These are phyloP conservation scores for Rhipidocladum racemiflorum DNA, from an alignment of 176 grass and related monocot genomes.

Conservation along the genomic window DNA sequence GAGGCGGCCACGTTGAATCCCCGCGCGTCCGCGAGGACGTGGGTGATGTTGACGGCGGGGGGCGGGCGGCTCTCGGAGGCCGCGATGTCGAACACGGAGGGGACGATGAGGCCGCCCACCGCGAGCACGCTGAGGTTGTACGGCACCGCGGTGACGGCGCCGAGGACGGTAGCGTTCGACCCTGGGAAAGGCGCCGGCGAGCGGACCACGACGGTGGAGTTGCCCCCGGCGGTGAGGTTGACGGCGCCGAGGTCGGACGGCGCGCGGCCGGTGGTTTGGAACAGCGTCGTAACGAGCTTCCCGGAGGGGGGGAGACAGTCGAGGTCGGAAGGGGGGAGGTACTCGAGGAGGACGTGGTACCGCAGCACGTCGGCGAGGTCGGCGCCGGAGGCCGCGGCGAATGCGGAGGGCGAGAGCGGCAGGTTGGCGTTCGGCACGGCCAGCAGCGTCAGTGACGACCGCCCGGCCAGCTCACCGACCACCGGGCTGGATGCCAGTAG, in stretches of 20 bases:
- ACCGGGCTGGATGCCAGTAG: constrained; percentile 64
- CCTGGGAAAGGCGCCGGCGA: constrained; percentile 53
- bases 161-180: constrained; percentile 74
- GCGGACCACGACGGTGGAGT: constrained; percentile 56
- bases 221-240: constrained; percentile 57
- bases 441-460: constrained; percentile 83
- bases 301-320: constrained; percentile 49
- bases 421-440: constrained; percentile 73
- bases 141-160: constrained; percentile 54
- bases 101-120: constrained; percentile 66
- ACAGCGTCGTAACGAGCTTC: constrained; percentile 88
- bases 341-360: constrained; percentile 94
- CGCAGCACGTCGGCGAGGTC: constrained; percentile 88
- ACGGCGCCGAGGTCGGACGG: constrained; percentile 75
- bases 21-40: constrained; percentile 66
- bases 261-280: constrained; percentile 92
- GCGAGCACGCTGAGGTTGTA: constrained; percentile 90
- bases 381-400: constrained; percentile 58
- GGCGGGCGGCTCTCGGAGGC: constrained; percentile 62
- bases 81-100: constrained; percentile 72
- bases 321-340: constrained; percentile 77
- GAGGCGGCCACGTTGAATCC: constrained; percentile 88
- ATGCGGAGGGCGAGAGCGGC: constrained; percentile 49
- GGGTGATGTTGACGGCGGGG: constrained; percentile 71
- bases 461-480: constrained; percentile 50